Base-by-base conservation (phyloP, 257 asterid genomes). In the Perilla frutescens region DNA sequence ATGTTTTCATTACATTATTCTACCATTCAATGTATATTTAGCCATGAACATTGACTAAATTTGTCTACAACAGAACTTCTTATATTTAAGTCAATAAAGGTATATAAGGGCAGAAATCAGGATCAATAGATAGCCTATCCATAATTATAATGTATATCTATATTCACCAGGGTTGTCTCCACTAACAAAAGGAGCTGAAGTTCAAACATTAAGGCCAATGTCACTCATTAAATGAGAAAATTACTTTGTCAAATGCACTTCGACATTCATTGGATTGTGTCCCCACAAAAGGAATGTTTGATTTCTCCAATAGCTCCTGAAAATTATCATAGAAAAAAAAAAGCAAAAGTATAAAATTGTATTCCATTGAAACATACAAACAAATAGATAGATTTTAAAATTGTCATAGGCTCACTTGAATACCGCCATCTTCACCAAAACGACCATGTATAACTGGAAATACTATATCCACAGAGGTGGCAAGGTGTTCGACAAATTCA, bases 391-490 rank as follows among this genome's bases (percentile, higher is more conserved):
- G 50, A 47, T 56, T 37, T 32, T 37, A n/a, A 7, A 80, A 62
- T 15, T 10, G 57, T 36, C 62, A 14, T 14, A 67, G 71, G 64
- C 88, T 84, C 81, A 91, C 97, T 89, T 91, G 97, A 84, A 91
- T 85, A 81, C 97, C 96, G 65, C 96, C 97, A 74, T 91, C 97
- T 88, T 91, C 97, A 68, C 97, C 97, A 66, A 90, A 91, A 65
- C 96, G 91, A 8, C 97, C 97, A 53, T 91, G 97, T 85, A 91
- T 91, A 70, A 90, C 97, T 26, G 97, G 97, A 79, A 91, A 91
- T 50, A 88, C 96, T 73, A 91, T 88, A 81, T 91, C 96, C 66
- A 91, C 96, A 6, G 86, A 83, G 77, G 89, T 68, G 64, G 91
- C 83, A 76, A 91, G 96, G 83, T 91, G 96, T 63, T 81, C 80